phyloP scores from a whole-genome alignment of 2,329 filamentous ascomycete species.

The Colletotrichum theobromicola region DNA sequence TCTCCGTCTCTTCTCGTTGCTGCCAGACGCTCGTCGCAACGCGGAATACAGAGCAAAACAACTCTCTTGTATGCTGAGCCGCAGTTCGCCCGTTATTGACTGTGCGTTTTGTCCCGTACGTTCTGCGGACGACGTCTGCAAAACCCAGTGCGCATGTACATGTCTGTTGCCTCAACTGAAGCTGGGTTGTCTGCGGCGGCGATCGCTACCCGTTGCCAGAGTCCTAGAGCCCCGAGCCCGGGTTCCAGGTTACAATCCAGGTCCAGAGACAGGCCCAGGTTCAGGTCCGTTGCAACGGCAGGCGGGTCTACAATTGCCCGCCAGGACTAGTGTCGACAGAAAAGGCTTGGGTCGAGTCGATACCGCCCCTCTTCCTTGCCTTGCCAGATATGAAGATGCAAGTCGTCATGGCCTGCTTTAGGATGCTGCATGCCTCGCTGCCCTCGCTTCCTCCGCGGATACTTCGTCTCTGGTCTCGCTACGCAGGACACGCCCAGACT shows the following conservation, averaged over 20 bases:
- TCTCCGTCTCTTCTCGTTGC: not conserved
- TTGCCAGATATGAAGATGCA: slow-evolving; percentile 4
- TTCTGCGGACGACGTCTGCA: not conserved
- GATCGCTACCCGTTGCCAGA: slow-evolving; percentile 16
- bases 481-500: not conserved
- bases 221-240: slow-evolving; percentile 5
- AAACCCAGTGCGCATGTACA: not conserved
- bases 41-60: not conserved
- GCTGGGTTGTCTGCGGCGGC: slow-evolving; percentile 10
- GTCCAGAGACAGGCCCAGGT: not conserved
- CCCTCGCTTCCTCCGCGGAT: not conserved
- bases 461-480: not conserved
- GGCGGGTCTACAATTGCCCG: slow-evolving; percentile 18
- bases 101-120: not conserved
- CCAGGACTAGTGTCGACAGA: slow-evolving; percentile 6
- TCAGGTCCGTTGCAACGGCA: slow-evolving; percentile 1
- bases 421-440: not conserved
- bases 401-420: not conserved
- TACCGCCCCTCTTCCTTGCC: not conserved
- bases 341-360: slow-evolving; percentile 8
- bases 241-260: slow-evolving; percentile 13
- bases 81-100: not conserved
- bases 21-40: not conserved
- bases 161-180: not conserved
- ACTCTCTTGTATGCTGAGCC: not conserved